Percentiles rank a stretch among this genome's conserved stretches.
Conservation (phyloP, 225 moss, liverwort and hornwort genomes). For the Thuidium tamariscinum region DNA sequence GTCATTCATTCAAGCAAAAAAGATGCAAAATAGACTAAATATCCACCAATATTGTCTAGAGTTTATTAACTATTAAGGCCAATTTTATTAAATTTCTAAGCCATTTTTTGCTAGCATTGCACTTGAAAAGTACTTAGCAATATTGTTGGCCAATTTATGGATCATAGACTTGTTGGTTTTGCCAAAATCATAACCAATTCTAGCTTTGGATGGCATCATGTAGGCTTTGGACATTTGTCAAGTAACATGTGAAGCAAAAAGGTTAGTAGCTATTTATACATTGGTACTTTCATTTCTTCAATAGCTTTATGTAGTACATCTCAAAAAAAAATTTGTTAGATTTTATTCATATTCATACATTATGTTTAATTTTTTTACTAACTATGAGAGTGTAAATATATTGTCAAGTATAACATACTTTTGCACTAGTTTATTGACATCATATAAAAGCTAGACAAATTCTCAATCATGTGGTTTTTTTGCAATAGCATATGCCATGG, state of each 20-base stretch:
- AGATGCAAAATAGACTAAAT: not conserved
- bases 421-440: rapidly evolving
- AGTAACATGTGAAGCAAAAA: not conserved
- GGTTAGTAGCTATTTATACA: too few species aligned
- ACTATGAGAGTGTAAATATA: not conserved
- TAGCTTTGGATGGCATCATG: rapidly evolving
- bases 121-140: too few species aligned
- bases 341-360: not conserved
- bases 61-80: too few species aligned
- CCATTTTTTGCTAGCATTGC: too few species aligned
- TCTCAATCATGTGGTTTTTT: rapidly evolving
- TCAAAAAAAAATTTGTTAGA: not conserved
- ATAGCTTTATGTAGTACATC: not conserved
- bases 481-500: rapidly evolving
- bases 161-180: not conserved
- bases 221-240: not conserved
- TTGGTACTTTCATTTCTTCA: not conserved
- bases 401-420: rapidly evolving
- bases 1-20: not conserved
- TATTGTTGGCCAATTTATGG: too few species aligned
- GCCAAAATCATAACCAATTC: rapidly evolving
- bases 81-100: too few species aligned
- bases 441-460: rapidly evolving
- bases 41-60: too few species aligned
- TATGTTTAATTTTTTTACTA: not conserved